phyloP scores from a whole-genome alignment of 352 stramenopile genomes.

The Aphanomyces astaci region DNA sequence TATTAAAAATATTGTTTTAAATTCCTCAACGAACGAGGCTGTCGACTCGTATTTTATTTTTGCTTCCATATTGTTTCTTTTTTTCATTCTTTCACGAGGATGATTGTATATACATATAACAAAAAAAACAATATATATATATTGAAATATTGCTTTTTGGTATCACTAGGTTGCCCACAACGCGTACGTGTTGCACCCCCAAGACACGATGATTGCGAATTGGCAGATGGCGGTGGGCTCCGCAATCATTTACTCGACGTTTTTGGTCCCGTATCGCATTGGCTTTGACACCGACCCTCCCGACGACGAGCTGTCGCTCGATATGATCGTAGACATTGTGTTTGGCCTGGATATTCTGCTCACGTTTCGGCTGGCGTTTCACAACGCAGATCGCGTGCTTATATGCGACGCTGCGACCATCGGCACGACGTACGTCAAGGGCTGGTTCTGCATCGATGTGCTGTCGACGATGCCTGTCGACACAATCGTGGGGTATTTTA shows the following conservation, averaged over 20 bases:
- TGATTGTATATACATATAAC: too few species aligned
- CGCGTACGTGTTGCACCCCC: conserved; percentile 57
- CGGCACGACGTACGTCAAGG: conserved; percentile 56
- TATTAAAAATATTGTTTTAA: too few species aligned
- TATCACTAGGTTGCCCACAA: conserved; percentile 2
- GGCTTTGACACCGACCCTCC: conserved; percentile 44
- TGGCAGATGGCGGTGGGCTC: conserved; percentile 72
- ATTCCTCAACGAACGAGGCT: too few species aligned
- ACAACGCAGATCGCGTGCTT: conserved; percentile 60
- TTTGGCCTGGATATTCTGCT: conserved; percentile 83
- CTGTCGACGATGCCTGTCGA: conserved; percentile 82
- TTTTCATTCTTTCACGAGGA: too few species aligned
- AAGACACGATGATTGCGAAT: conserved; percentile 51
- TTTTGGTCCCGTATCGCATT: conserved; percentile 83
- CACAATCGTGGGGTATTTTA: conserved; percentile 34
- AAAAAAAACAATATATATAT: too few species aligned
- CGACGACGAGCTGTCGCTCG: conserved; percentile 44
- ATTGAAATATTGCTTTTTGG: neutral
- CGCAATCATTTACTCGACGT: conserved; percentile 82
- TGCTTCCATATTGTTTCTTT: too few species aligned
- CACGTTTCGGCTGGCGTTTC: conserved; percentile 84
- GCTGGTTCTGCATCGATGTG: conserved; percentile 77
- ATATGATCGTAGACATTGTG: conserved; percentile 72
- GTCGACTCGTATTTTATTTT: too few species aligned
- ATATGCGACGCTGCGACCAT: conserved; percentile 28